Evolutionary conservation across 2,329 filamentous ascomycete species (phyloP).

Genomic region (Aspergillus felis): DNA sequence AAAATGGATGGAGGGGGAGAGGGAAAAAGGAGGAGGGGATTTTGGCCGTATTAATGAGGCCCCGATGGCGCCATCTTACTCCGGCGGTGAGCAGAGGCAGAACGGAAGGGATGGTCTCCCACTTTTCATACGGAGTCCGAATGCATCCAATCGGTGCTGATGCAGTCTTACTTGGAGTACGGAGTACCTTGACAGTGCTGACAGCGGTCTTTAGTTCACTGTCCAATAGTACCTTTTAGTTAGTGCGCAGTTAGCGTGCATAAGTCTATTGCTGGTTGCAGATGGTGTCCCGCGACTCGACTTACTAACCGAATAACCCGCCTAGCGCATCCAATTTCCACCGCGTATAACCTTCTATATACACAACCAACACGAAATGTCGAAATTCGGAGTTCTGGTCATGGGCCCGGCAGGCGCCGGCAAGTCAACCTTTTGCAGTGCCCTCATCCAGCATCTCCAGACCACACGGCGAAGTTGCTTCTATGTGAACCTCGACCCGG

Average conservation of each 20-base stretch:
- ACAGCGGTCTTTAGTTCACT: too few relatives aligned
- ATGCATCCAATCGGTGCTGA: neutral
- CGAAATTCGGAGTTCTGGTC: constrained; percentile 89
- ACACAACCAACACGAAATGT: constrained; percentile 53
- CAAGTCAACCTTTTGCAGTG: constrained; percentile 94
- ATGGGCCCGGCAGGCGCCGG: constrained; percentile 96
- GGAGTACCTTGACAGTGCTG: neutral
- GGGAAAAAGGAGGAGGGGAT: constrained; percentile 9
- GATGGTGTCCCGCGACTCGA: neutral
- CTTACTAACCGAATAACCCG: neutral
- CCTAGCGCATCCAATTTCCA: neutral
- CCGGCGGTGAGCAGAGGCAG: constrained; percentile 25
- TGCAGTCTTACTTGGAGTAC: neutral
- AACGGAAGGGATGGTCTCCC: constrained; percentile 1
- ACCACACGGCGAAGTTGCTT: constrained; percentile 90
- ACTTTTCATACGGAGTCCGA: neutral
- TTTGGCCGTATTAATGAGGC: constrained; percentile 14
- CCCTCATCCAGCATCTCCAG: constrained; percentile 87
- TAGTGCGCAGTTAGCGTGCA: neutral
- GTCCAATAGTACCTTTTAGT: neutral
- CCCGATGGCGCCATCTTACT: constrained; percentile 27
- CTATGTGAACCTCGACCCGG: constrained; percentile 97
- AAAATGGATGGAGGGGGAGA: neutral
- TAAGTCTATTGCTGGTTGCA: neutral
- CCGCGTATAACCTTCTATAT: neutral